Base-by-base conservation (phyloP, 371 early-diverging fungal genomes). In the Syncephalastrum sp. region DNA sequence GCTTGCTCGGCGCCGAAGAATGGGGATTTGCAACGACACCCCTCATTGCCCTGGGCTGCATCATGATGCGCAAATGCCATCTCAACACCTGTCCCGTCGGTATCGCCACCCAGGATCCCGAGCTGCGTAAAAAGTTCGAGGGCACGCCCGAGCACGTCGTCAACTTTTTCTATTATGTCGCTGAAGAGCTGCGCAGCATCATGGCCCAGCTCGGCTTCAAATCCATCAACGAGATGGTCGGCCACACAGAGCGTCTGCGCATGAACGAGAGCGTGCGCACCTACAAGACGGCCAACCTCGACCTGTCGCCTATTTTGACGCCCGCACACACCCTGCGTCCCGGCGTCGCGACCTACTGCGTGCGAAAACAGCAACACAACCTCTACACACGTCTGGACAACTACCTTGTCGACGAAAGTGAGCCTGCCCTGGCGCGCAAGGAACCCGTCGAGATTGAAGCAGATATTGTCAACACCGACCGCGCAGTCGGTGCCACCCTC, bases 11-110 rank as follows among this genome's bases (percentile, higher is more conserved):
- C 64, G 98, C 97, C 53, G 96, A 98, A 72, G 98, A 98, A 82
- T 96, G 94, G 90, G 97, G 98, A 25, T 98, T 98, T 66, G 97
- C 97, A 48, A 98, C 97, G 4, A 91, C 96, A 4, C 98, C 98
- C 41, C 80, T 98, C 61, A 96, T 98, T 64, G 94, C 96, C n/a
- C 84, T 96, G 68, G 98, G 98, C 47, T 96, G 97, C 73, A 93
- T 84, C 55, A 95, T 96, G 92, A 90, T 96, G 93, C 83, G 96
- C 54, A 92, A 93, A 51, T 77, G 77, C 52, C 77, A 77, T 33
- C 69, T 76, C 70, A 96, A 96, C 75, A 95, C 94, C 58, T 98
- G 98, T 63, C 93, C 98, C 8, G 97, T 96, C 27, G 98, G 98
- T 62, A 88, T 98, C 65, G 98, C 98, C 27, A 98, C 98, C 4